phyloP scores from a whole-genome alignment of 2,329 filamentous ascomycete species.

The Microsporum ferrugineum region DNA sequence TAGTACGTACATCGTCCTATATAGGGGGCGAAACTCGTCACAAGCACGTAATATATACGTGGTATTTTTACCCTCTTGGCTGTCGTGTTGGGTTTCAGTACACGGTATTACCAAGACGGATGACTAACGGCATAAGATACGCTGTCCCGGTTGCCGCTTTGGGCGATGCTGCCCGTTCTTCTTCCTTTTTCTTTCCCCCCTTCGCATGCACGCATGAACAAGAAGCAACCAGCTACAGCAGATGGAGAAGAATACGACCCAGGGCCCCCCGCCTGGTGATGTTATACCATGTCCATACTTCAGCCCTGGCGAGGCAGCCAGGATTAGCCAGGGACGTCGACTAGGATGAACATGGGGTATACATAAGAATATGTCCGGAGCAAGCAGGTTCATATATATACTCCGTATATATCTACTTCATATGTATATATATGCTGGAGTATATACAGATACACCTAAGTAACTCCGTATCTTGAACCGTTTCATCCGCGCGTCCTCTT shows the following conservation, averaged over 20 bases:
- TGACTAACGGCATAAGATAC: background rate
- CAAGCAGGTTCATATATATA: background rate
- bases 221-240: background rate
- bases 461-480: background rate
- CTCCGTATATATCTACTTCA: background rate
- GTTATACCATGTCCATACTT: background rate
- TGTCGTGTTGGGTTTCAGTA: background rate
- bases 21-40: background rate
- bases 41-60: background rate
- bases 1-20: background rate
- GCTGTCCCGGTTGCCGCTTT: background rate
- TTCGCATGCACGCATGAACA: background rate
- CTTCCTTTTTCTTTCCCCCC: background rate
- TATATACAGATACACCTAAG: too few relatives aligned
- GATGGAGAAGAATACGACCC: background rate
- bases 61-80: background rate
- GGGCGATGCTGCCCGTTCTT: background rate
- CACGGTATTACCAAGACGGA: background rate
- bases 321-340: background rate
- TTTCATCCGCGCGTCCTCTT: slow-evolving; percentile 1
- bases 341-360: background rate
- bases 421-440: background rate
- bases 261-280: background rate
- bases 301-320: background rate
- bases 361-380: background rate